Conservation (phyloP, 371 early-diverging fungal species). For the Smittium mucronatum region DNA sequence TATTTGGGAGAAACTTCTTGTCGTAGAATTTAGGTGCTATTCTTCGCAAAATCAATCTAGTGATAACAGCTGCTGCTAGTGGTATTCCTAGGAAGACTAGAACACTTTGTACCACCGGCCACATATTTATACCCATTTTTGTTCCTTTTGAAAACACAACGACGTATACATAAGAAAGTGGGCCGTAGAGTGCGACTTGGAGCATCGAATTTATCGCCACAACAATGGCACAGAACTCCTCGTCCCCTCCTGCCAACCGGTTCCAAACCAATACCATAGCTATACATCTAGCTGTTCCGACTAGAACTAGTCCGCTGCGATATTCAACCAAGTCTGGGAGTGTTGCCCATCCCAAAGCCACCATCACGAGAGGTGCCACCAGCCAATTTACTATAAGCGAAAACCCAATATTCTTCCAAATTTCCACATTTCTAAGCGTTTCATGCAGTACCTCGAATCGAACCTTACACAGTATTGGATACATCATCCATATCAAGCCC, state of each 20-base stretch:
- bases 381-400: constrained; percentile 55
- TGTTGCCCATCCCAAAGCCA: constrained; percentile 55
- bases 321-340: constrained; percentile 53
- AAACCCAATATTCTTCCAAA: constrained; percentile 37
- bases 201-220: constrained; percentile 57
- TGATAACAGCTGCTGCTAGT: constrained; percentile 42
- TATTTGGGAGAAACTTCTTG: constrained; percentile 36
- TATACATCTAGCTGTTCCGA: constrained; percentile 57
- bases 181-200: constrained; percentile 51
- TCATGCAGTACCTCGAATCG: constrained; percentile 40
- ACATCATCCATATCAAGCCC: constrained; percentile 57
- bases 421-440: constrained; percentile 28
- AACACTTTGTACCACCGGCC: constrained; percentile 44
- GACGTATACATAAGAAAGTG: constrained; percentile 44
- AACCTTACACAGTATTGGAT: constrained; percentile 55
- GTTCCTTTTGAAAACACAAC: constrained; percentile 36
- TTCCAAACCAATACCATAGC: constrained; percentile 78
- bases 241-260: constrained; percentile 48
- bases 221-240: constrained; percentile 49
- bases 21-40: constrained; percentile 33
- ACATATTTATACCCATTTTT: constrained; percentile 35
- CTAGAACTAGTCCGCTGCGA: constrained; percentile 57
- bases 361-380: constrained; percentile 55
- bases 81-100: constrained; percentile 60
- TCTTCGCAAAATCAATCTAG: constrained; percentile 34